Percentiles rank a stretch among this genome's conserved stretches.
Evolutionary conservation across 345 rosid genomes (phyloP).

Genomic region (Syzygium oleosum): DNA sequence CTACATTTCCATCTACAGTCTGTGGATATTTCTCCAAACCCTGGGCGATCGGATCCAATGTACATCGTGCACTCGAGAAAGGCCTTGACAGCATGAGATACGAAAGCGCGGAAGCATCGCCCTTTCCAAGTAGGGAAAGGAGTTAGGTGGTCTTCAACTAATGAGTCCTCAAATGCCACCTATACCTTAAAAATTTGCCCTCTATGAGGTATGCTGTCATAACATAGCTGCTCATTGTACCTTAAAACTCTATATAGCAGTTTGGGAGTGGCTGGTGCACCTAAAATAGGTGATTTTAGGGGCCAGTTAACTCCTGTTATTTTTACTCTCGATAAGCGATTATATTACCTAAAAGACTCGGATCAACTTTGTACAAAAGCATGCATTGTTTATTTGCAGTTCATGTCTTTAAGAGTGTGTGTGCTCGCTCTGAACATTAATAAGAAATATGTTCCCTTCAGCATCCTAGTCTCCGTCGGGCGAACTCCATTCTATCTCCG

Average conservation of each 20-base stretch:
- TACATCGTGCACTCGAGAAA: constrained; percentile 71
- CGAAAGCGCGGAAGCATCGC: not conserved
- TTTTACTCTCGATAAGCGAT: too few relatives aligned
- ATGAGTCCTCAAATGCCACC: not conserved
- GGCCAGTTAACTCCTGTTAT: not conserved
- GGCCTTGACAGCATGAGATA: constrained; percentile 29
- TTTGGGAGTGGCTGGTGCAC: fast-evolving
- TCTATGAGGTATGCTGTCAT: not conserved
- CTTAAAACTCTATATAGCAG: not conserved
- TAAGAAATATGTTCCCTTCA: not conserved
- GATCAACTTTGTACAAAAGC: not conserved
- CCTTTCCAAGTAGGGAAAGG: not conserved
- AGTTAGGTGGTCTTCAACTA: not conserved
- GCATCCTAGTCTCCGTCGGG: not conserved
- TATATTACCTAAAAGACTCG: not conserved
- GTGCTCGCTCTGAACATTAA: not conserved
- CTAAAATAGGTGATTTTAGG: not conserved
- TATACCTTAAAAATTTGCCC: not conserved
- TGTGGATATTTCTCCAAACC: constrained; percentile 86
- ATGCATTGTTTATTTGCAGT: not conserved
- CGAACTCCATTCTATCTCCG: not conserved
- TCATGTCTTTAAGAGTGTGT: not conserved
- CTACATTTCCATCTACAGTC: constrained; percentile 40
- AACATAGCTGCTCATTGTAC: not conserved
- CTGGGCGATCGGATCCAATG: constrained; percentile 84